Base-by-base conservation (phyloP, 176 grass and related monocot genomes). In the Rhipidocladum racemiflorum region DNA sequence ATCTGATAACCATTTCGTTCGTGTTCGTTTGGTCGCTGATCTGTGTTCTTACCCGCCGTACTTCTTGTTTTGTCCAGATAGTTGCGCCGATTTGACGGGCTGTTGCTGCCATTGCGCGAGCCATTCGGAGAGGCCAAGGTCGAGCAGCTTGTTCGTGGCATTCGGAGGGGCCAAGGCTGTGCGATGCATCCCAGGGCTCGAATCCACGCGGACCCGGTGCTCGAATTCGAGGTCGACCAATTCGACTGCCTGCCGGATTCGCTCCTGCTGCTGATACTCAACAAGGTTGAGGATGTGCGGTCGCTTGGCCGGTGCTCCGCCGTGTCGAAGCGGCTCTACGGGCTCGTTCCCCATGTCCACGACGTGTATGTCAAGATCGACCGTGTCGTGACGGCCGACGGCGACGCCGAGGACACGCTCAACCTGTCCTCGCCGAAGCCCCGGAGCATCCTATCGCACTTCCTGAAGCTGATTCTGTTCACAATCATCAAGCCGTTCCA, bases 221-320 rank as follows among this genome's bases (percentile, higher is more conserved):
- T 81, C 1, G 81, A 87, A 0, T 5, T 55, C 13, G 77, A 91
- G 75, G 29, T 62, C 24, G 95, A 97, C 79, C 86, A 83, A 0
- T 97, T 97, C 34, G 95, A 97, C 55, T 84, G 74, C 69, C 73
- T 97, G 51, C 95, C 95, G n/a, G 95, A 97, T 49, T 89, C 92
- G 3, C 67, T 97, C 18, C 69, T 93, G 54, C 88, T 97, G 28
- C 78, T 93, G 7, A 94, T 97, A 70, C 86, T 97, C n/a, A 97
- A 97, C 82, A 93, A 93, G 75, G 83, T 94, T 9, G 88, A 94
- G 44, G 95, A 97, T n/a, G 90, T 97, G 51, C 84, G 90, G 12
- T 93, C 90, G 18, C 86, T 97, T 0, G 90, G 92, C 81, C 86
- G 92, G 62, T 97, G 95, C 90, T 85, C 85, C 15, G 88, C 86